Evolutionary conservation across 805 yeast species (phyloP).

Genomic region (Cyberlindnera mississippiensis): DNA sequence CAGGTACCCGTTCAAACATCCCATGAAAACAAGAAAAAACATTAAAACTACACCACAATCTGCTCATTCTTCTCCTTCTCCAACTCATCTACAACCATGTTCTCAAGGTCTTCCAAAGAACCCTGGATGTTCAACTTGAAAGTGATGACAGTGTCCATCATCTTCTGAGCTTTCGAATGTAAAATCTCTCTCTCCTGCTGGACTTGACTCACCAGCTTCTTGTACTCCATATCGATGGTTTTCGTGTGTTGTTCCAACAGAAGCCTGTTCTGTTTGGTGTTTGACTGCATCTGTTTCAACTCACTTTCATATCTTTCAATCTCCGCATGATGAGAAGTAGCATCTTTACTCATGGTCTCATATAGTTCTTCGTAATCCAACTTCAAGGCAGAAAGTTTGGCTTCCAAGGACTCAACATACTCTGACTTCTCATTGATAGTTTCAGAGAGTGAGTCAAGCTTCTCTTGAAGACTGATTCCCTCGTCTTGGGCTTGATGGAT

Average conservation of each 20-base stretch:
- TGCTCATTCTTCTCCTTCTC: slow-evolving; percentile 27
- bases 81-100: slow-evolving; percentile 39
- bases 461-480: slow-evolving; percentile 52
- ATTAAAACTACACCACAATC: neutral
- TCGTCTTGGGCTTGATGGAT: slow-evolving; percentile 54
- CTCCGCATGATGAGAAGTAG: slow-evolving; percentile 54
- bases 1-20: neutral
- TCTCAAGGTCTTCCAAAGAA: slow-evolving; percentile 56
- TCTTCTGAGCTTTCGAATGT: slow-evolving; percentile 49
- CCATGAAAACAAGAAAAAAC: no score
- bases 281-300: slow-evolving; percentile 44
- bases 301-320: slow-evolving; percentile 62
- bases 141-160: slow-evolving; percentile 55
- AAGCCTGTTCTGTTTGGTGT: slow-evolving; percentile 45
- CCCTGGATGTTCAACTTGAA: slow-evolving; percentile 68
- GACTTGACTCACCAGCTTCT: slow-evolving; percentile 45
- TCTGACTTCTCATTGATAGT: slow-evolving; percentile 54
- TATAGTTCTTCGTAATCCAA: slow-evolving; percentile 52
- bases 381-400: slow-evolving; percentile 48
- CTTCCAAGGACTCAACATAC: slow-evolving; percentile 52
- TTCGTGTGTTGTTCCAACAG: slow-evolving; percentile 48
- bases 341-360: slow-evolving; percentile 50
- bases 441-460: slow-evolving; percentile 52
- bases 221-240: slow-evolving; percentile 48
- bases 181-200: slow-evolving; percentile 44